A percentile compares a stretch with the other conserved stretches of the same genome.
These are phyloP conservation scores for Colletotrichum sojae DNA, from an alignment of 2,329 filamentous ascomycete genomes.

Conservation along the genomic window DNA sequence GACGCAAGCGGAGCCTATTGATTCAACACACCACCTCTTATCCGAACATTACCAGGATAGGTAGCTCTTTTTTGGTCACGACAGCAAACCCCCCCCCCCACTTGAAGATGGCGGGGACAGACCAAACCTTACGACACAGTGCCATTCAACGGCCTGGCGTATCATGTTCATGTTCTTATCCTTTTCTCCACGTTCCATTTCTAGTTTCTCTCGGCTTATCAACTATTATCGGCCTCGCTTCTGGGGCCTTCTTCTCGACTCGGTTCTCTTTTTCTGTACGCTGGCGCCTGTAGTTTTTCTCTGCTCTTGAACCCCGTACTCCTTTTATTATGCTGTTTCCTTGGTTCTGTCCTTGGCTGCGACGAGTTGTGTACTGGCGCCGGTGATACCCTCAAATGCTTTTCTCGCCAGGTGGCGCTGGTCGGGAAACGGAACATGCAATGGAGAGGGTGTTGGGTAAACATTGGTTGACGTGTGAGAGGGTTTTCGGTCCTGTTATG, in stretches of 20 bases:
- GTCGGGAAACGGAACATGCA: slow-evolving; percentile 26
- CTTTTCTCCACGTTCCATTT: background rate
- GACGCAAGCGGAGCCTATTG: slow-evolving; percentile 32
- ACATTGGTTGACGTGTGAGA: background rate
- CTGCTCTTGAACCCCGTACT: background rate
- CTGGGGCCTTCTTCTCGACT: background rate
- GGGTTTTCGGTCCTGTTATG: slow-evolving; percentile 24
- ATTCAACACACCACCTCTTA: slow-evolving; percentile 36
- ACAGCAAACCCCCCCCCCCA: background rate
- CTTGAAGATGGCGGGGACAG: slow-evolving; percentile 10
- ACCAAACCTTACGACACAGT: slow-evolving; percentile 7
- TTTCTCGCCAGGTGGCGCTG: slow-evolving; percentile 41
- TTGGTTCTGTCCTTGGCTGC: background rate
- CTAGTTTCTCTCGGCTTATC: slow-evolving; percentile 6
- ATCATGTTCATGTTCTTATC: background rate
- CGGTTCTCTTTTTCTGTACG: slow-evolving; percentile 6
- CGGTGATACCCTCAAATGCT: slow-evolving; percentile 38
- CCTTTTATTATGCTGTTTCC: background rate
- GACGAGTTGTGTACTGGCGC: slow-evolving; percentile 9
- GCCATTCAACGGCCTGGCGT: slow-evolving; percentile 26
- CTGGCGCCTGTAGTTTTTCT: slow-evolving; percentile 18
- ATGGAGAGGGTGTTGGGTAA: slow-evolving; percentile 4
- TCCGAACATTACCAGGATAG: slow-evolving; percentile 27
- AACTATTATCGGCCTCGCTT: background rate
- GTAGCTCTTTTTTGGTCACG: slow-evolving; percentile 19